Percentiles rank a stretch among this genome's conserved stretches.
Conservation (phyloP, 2,329 filamentous ascomycete species). For the Moelleriella libera region DNA sequence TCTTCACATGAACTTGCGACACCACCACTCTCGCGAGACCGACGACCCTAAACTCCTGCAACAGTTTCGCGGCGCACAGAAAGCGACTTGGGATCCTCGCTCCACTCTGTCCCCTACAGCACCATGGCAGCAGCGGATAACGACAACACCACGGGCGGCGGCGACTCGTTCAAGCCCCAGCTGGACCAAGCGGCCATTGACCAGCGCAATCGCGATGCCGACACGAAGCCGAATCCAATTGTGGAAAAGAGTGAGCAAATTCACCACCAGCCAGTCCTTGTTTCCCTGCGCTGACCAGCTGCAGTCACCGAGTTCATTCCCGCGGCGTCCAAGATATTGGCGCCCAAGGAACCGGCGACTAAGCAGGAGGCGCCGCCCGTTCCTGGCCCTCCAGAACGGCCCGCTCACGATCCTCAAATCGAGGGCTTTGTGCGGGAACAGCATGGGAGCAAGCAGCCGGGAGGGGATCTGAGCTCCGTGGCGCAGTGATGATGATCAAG, state of each 20-base stretch:
- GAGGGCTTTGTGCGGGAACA: conserved; percentile 39
- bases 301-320: conserved; percentile 31
- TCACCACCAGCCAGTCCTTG: no score
- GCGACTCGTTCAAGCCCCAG: conserved; percentile 26
- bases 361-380: conserved; percentile 8
- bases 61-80: no score
- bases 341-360: conserved; percentile 14
- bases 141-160: no score
- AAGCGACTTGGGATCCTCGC: no score
- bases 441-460: conserved; percentile 27
- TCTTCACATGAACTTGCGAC: no score
- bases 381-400: conserved; percentile 26
- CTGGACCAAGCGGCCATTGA: conserved; percentile 27
- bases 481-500: conserved; percentile 8
- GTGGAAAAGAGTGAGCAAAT: conserved; percentile 27
- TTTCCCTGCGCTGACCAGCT: no score
- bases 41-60: no score
- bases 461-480: conserved; percentile 7
- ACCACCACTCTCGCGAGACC: no score
- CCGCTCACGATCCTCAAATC: conserved; percentile 31
- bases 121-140: no score
- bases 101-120: no score
- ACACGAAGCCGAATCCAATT: conserved; percentile 18
- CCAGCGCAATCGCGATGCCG: conserved; percentile 12
- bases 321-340: conserved; percentile 25